These are phyloP conservation scores for Quercus lobata DNA, from an alignment of 331 rosid genomes.

Conservation along the genomic window DNA sequence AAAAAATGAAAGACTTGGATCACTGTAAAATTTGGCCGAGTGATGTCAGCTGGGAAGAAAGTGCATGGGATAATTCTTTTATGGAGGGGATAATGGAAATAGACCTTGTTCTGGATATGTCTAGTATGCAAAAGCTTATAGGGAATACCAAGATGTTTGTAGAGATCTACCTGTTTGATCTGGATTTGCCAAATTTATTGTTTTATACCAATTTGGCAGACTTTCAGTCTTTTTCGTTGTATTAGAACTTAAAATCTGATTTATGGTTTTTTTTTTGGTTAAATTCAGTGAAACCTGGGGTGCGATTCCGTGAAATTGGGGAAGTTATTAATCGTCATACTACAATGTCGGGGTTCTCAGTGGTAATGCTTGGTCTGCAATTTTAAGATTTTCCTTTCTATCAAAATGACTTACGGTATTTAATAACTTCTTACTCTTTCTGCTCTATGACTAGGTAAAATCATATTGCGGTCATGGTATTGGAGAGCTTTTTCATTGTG, in stretches of 20 bases:
- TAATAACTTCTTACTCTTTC: slow-evolving; percentile 6
- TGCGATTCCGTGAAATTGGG: slow-evolving; percentile 91
- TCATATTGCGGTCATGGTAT: slow-evolving; percentile 93
- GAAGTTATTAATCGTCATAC: slow-evolving; percentile 89
- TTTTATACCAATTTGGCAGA: neutral
- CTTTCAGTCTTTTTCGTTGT: neutral
- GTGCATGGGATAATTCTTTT: neutral
- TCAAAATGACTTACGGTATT: neutral
- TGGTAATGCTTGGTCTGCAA: slow-evolving; percentile 50
- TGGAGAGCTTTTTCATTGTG: slow-evolving; percentile 98
- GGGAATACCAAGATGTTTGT: neutral
- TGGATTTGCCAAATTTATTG: neutral
- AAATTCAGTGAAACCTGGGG: slow-evolving; percentile 80
- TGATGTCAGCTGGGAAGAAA: too few species aligned
- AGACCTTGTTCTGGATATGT: neutral
- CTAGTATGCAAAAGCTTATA: neutral
- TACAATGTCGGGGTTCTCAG: slow-evolving; percentile 78
- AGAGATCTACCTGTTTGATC: neutral
- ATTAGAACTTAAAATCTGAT: neutral
- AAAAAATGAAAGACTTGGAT: too few species aligned
- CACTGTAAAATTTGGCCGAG: too few species aligned
- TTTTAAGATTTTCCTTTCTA: slow-evolving; percentile 4
- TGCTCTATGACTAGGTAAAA: slow-evolving; percentile 48
- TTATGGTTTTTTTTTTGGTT: slow-evolving; percentile 17
- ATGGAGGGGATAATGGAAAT: neutral